Percentiles rank a stretch among this genome's conserved stretches.
These are phyloP conservation scores for Fusarium chuoi DNA, from an alignment of 2,329 filamentous ascomycete species.

Conservation along the genomic window DNA sequence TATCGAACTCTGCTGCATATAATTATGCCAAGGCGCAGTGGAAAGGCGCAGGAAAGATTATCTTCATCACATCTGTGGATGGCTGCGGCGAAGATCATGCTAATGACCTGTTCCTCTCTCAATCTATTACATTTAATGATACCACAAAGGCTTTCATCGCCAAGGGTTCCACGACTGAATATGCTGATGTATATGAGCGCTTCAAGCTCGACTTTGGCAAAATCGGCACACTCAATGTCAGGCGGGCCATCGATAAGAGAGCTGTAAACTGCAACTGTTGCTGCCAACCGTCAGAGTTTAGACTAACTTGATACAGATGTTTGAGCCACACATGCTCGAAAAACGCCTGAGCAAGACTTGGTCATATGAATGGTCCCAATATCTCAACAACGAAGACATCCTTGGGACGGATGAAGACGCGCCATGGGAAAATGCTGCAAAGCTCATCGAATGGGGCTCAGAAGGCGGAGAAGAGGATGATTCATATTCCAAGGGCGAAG, in stretches of 20 bases:
- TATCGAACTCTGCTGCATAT: neutral
- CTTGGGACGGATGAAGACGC: neutral
- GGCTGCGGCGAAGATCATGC: slow-evolving; percentile 11
- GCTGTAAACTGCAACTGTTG: neutral
- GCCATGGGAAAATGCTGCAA: slow-evolving; percentile 7
- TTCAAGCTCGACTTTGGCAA: slow-evolving; percentile 9
- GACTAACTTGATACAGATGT: neutral
- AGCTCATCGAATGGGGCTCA: neutral
- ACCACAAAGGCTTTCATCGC: slow-evolving; percentile 1
- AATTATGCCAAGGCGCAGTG: slow-evolving; percentile 17
- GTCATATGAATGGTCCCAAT: neutral
- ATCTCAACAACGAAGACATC: neutral
- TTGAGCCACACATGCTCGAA: slow-evolving; percentile 1
- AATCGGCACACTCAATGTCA: slow-evolving; percentile 5
- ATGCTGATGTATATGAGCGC: neutral
- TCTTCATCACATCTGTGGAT: slow-evolving; percentile 20
- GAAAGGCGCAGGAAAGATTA: neutral
- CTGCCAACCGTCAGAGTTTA: accelerated
- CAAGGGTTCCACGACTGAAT: neutral
- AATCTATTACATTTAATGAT: neutral
- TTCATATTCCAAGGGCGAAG: slow-evolving; percentile 1
- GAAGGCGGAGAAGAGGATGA: slow-evolving; percentile 1
- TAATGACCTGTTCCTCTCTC: slow-evolving; percentile 14
- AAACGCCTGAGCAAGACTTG: neutral
- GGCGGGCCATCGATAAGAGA: slow-evolving; percentile 9